A percentile compares a stretch with the other conserved stretches of the same genome.
Conservation (phyloP, 2,329 filamentous ascomycete genomes). For the Polychaeton citri region DNA sequence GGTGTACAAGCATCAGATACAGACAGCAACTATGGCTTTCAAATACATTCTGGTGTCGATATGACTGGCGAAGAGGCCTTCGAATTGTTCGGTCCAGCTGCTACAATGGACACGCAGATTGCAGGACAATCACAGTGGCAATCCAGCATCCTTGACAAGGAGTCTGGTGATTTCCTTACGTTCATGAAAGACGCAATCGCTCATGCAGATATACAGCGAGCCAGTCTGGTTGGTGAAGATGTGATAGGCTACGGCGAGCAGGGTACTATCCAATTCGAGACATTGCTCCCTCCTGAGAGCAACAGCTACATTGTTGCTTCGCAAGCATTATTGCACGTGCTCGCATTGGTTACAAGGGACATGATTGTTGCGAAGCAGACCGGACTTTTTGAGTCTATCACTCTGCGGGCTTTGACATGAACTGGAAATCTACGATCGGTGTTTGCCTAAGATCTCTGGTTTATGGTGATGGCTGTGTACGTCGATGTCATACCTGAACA, state of each 20-base stretch:
- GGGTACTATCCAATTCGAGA: slow-evolving; percentile 42
- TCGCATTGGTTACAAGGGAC: slow-evolving; percentile 45
- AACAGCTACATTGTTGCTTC: slow-evolving; percentile 50
- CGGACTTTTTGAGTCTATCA: slow-evolving; percentile 24
- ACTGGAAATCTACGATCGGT: no score
- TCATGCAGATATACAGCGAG: slow-evolving; percentile 10
- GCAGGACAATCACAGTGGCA: slow-evolving; percentile 36
- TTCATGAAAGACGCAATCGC: slow-evolving; percentile 41
- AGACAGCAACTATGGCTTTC: slow-evolving; percentile 5
- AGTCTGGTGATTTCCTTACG: slow-evolving; percentile 49
- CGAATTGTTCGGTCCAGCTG: slow-evolving; percentile 32
- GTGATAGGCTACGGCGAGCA: no score
- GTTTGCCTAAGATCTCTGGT: no score
- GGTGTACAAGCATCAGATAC: slow-evolving; percentile 5
- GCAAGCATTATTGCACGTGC: slow-evolving; percentile 62
- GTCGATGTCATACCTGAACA: no score
- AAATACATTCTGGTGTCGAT: slow-evolving; percentile 4
- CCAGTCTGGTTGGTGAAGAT: slow-evolving; percentile 18
- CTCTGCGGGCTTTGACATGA: slow-evolving; percentile 4
- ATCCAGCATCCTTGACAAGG: slow-evolving; percentile 40
- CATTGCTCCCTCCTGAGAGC: slow-evolving; percentile 47
- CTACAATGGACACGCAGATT: slow-evolving; percentile 36
- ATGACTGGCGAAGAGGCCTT: slow-evolving; percentile 24
- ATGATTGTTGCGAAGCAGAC: slow-evolving; percentile 41
- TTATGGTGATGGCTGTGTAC: no score